A percentile compares a stretch with the other conserved stretches of the same genome.
phyloP scores from a whole-genome alignment of 192 early-diverging fungal species.

The Dissophora ornata region DNA sequence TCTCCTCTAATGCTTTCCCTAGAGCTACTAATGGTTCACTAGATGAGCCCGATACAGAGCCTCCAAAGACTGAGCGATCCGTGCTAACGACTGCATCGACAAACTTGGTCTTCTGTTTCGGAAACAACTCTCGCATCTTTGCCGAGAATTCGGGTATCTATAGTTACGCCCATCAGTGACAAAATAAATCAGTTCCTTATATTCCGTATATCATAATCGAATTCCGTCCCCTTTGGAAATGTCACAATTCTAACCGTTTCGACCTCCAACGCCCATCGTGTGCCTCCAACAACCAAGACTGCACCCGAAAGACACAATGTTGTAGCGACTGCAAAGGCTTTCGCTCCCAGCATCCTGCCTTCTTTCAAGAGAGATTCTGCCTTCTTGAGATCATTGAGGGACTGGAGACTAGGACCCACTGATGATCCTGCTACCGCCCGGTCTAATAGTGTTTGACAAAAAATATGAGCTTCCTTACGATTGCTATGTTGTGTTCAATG shows the following conservation, averaged over 20 bases:
- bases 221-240: too few species aligned
- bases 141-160: slow-evolving; percentile 55
- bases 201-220: too few species aligned
- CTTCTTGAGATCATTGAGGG: slow-evolving; percentile 35
- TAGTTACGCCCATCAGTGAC: neutral
- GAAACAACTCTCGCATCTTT: slow-evolving; percentile 52
- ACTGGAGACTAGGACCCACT: slow-evolving; percentile 24
- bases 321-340: slow-evolving; percentile 51
- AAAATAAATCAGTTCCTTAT: too few species aligned
- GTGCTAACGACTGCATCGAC: slow-evolving; percentile 39
- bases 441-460: slow-evolving; percentile 7
- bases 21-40: neutral
- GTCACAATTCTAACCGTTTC: slow-evolving; percentile 39
- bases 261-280: slow-evolving; percentile 49
- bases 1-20: slow-evolving; percentile 16
- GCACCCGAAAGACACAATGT: slow-evolving; percentile 47
- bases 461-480: neutral
- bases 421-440: slow-evolving; percentile 16
- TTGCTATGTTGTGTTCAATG: neutral
- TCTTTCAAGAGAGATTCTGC: slow-evolving; percentile 42
- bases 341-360: slow-evolving; percentile 37
- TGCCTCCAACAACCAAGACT: slow-evolving; percentile 29
- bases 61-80: slow-evolving; percentile 49
- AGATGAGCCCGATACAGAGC: neutral
- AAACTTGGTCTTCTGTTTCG: slow-evolving; percentile 52